Evolutionary conservation across 1,284 basidiomycete genomes (phyloP), one percentile per base, ranked within the genome.

Genomic region (Cryptococcus wingfieldii): DNA sequence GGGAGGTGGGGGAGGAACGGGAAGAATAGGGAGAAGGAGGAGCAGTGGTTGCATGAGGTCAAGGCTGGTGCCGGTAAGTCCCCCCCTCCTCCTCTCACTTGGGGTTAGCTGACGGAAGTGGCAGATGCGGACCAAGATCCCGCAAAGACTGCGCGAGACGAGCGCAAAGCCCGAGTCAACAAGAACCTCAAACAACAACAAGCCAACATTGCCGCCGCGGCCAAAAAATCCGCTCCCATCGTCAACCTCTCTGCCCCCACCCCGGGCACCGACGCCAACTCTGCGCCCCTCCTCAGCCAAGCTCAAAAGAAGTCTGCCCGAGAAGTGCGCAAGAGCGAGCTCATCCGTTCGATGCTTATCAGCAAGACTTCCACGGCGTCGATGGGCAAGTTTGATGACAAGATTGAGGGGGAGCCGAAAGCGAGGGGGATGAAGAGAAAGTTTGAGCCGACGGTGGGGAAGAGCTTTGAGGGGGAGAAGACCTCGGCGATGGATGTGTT

Each of bases 1-100:
- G 83, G 87, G 53, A 81, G 90, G 51, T 99, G 95, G 95, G 95
- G 96, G 1, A 84, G 83, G 71, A 85, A 85, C 60, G 92, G 90
- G 27, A 91, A 90, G 79, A 98, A 98, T 75, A 94, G 86, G 79
- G 83, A 92, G 60, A 77, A 79, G 25, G 92, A 98, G 79, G 84
- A 85, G 14, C 89, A 94, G 73, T 98, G 95, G 95, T 82, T 96
- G 60, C 87, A 89, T 53, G 92, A 94, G 74, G 87, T 98, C 49
- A 90, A 89, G 68, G 80, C 82, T 47, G 86, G 91, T 70, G 88
- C 87, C 67, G 86, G 91, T 92, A 63, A 61, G 88, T 81, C 16
- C 31, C 46, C 46, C 25, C 16, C 45, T 23, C 14, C 14, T 19
- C 27, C 42, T 14, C 19, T 45, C 28, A 9, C 8, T 16, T 51